A percentile compares a stretch with the other conserved stretches of the same genome.
These are phyloP conservation scores for Phalaenopsis aphrodite DNA, from an alignment of 106 monocot genomes.

Conservation along the genomic window DNA sequence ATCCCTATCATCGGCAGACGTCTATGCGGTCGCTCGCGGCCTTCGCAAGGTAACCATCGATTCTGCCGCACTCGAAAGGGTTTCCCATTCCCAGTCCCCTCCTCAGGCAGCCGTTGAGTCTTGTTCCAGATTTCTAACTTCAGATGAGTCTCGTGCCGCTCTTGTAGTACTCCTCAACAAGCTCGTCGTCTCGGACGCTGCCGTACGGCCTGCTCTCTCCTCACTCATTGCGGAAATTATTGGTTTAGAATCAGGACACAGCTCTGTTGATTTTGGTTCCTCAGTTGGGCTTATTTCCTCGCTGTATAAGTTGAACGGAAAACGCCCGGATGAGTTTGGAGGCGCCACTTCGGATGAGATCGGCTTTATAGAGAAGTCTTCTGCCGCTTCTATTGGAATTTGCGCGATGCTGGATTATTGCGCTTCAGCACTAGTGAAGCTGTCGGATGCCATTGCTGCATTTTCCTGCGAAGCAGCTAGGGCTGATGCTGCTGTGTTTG, in stretches of 20 bases:
- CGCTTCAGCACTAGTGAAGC: slow-evolving; percentile 32
- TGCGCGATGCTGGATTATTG: slow-evolving; percentile 61
- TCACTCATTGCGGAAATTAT: slow-evolving; percentile 31
- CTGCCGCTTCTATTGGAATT: slow-evolving; percentile 23
- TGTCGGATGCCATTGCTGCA: slow-evolving; percentile 72
- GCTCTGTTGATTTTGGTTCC: slow-evolving; percentile 56
- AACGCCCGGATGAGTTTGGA: slow-evolving; percentile 17
- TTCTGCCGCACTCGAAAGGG: slow-evolving; percentile 62
- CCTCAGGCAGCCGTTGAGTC: not conserved
- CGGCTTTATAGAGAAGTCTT: slow-evolving; percentile 33
- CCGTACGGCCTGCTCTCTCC: slow-evolving; percentile 32
- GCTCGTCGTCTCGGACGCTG: slow-evolving; percentile 46
- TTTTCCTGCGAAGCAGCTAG: slow-evolving; percentile 74
- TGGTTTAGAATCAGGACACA: slow-evolving; percentile 13
- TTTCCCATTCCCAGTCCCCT: slow-evolving; percentile 25
- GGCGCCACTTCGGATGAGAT: slow-evolving; percentile 31
- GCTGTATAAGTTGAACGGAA: slow-evolving; percentile 24
- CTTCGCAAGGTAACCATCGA: slow-evolving; percentile 42
- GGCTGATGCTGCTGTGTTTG: slow-evolving; percentile 43
- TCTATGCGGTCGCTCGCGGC: slow-evolving; percentile 40
- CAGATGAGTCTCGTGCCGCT: slow-evolving; percentile 50
- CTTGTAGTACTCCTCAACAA: slow-evolving; percentile 77
- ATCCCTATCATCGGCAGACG: slow-evolving; percentile 40
- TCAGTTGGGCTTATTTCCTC: slow-evolving; percentile 32
- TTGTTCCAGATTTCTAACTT: slow-evolving; percentile 17